phyloP scores from a whole-genome alignment of 192 early-diverging fungal species.

The Backusella australiensis region DNA sequence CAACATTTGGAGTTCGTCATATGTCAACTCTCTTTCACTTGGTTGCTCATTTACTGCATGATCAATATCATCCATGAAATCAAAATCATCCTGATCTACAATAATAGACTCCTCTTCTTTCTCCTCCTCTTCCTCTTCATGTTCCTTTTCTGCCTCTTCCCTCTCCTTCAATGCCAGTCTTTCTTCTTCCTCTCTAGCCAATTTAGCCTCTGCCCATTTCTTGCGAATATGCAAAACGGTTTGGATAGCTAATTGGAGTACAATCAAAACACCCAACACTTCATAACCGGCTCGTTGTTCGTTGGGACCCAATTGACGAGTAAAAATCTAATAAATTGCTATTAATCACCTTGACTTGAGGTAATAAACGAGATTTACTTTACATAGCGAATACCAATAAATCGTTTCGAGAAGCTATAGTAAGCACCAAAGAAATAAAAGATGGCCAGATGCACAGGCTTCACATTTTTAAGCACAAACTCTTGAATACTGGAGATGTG shows the following conservation, averaged over 20 bases:
- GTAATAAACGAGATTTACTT: not conserved
- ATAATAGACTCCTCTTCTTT: slow-evolving; percentile 9
- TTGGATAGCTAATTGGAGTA: slow-evolving; percentile 69
- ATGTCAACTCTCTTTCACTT: slow-evolving; percentile 18
- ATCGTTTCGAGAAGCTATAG: slow-evolving; percentile 79
- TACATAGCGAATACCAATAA: slow-evolving; percentile 80
- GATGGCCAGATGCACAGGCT: slow-evolving; percentile 73
- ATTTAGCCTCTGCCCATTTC: slow-evolving; percentile 9
- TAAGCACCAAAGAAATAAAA: slow-evolving; percentile 90
- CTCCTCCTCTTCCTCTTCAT: not conserved
- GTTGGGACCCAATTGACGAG: slow-evolving; percentile 67
- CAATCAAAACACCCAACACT: slow-evolving; percentile 79
- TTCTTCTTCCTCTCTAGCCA: slow-evolving; percentile 20
- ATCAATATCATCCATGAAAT: slow-evolving; percentile 31
- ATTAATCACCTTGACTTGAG: too few relatives aligned
- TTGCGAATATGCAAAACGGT: slow-evolving; percentile 34
- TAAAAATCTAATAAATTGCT: slow-evolving; percentile 56
- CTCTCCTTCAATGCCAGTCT: slow-evolving; percentile 11
- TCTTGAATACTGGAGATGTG: slow-evolving; percentile 31
- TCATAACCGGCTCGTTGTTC: slow-evolving; percentile 82
- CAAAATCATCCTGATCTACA: slow-evolving; percentile 29
- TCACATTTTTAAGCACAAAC: slow-evolving; percentile 46
- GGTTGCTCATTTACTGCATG: not conserved
- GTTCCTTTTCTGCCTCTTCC: slow-evolving; percentile 19
- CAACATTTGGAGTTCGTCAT: slow-evolving; percentile 42